phyloP scores from a whole-genome alignment of 129 eudicot genomes.

The Apium graveolens region DNA sequence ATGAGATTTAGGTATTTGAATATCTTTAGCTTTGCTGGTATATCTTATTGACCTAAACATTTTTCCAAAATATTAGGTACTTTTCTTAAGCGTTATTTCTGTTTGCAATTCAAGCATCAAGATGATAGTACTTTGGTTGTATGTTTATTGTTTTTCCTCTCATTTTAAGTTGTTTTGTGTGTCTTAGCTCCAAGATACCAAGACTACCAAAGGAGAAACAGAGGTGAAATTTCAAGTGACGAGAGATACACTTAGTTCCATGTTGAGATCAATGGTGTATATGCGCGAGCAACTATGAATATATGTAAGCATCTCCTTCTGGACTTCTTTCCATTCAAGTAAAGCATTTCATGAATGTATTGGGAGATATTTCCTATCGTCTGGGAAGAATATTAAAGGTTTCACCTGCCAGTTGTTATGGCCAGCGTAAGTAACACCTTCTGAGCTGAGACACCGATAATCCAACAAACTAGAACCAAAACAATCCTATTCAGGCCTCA shows the following conservation, averaged over 20 bases:
- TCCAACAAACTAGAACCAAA: not conserved
- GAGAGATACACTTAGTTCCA: slow-evolving; percentile 49
- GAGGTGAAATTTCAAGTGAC: slow-evolving; percentile 69
- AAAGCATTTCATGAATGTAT: not conserved
- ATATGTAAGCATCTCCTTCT: slow-evolving; percentile 3
- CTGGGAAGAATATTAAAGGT: not conserved
- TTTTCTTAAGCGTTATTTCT: not conserved
- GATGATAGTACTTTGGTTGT: not conserved
- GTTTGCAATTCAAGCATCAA: not conserved
- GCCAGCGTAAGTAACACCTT: not conserved
- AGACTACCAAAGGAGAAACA: slow-evolving; percentile 43
- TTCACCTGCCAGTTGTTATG: not conserved
- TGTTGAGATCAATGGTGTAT: slow-evolving; percentile 66
- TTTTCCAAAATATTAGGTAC: not conserved
- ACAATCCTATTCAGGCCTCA: not conserved
- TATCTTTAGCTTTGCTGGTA: not conserved
- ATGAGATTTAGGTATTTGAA: not conserved
- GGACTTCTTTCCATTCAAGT: not conserved
- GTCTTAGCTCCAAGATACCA: slow-evolving; percentile 50
- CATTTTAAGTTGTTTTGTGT: not conserved
- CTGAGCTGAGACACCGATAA: not conserved
- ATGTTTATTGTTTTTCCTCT: not conserved
- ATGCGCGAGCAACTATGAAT: slow-evolving; percentile 49
- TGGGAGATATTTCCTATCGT: not conserved
- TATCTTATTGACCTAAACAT: not conserved